These are phyloP conservation scores for Gnomoniopsis smithogilvyi DNA, from an alignment of 2,329 filamentous ascomycete genomes.

Conservation along the genomic window DNA sequence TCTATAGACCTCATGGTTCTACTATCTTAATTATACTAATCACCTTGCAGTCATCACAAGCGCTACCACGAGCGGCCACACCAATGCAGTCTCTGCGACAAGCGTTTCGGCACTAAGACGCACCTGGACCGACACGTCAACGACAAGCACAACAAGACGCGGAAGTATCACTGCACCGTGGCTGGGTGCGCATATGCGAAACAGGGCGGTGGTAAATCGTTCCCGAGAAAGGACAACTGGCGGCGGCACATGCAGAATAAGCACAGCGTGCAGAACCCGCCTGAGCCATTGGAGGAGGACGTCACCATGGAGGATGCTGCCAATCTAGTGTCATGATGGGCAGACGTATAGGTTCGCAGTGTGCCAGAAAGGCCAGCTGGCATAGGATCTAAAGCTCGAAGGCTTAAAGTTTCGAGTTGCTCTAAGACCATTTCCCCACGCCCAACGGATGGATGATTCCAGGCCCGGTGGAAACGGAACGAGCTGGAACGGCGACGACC, in stretches of 20 bases:
- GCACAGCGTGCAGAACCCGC: conserved; percentile 43
- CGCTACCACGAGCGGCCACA: conserved; percentile 58
- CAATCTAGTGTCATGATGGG: background rate
- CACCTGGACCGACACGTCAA: conserved; percentile 61
- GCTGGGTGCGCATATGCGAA: conserved; percentile 54
- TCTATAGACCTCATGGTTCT: background rate
- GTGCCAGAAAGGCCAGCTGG: too few relatives aligned
- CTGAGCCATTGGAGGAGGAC: conserved; percentile 39
- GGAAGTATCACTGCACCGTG: conserved; percentile 56
- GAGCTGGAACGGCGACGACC: background rate
- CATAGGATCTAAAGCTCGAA: too few relatives aligned
- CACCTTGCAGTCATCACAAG: conserved; percentile 49
- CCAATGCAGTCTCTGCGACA: conserved; percentile 45
- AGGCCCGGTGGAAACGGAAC: background rate
- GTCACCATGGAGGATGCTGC: conserved; percentile 23
- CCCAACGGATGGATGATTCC: background rate
- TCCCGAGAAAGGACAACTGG: conserved; percentile 62
- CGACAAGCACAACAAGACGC: conserved; percentile 58
- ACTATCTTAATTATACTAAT: conserved; percentile 20
- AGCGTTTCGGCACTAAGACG: conserved; percentile 59
- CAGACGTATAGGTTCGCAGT: too few relatives aligned
- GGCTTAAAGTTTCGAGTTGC: background rate
- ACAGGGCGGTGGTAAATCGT: conserved; percentile 50
- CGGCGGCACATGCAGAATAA: conserved; percentile 61
- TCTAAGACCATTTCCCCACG: too few relatives aligned